Conservation (phyloP, 2,329 filamentous ascomycete genomes). For the Teratosphaeria destructans region DNA sequence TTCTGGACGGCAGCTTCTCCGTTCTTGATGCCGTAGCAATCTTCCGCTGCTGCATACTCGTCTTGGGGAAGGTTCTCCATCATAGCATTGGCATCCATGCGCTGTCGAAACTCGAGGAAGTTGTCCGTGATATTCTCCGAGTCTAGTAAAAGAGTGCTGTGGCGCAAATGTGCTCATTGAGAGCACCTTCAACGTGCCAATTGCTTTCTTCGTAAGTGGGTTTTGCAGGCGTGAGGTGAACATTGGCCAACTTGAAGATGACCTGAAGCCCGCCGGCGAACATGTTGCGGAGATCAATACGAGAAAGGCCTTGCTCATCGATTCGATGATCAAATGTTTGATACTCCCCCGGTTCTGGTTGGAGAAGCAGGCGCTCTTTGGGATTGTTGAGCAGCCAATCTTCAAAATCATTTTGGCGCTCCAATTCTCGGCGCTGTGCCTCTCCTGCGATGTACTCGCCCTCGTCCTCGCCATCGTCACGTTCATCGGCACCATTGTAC, state of each 20-base stretch:
- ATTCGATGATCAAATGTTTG: conserved; percentile 1
- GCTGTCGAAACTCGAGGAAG: no score
- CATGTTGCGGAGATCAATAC: conserved; percentile 15
- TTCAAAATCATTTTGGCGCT: not conserved
- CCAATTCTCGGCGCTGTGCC: conserved; percentile 22
- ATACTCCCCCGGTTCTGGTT: not conserved
- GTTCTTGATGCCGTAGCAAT: no score
- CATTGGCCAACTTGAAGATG: conserved; percentile 52
- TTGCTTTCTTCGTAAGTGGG: conserved; percentile 43
- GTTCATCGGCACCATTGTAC: no score
- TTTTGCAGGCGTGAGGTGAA: conserved; percentile 49
- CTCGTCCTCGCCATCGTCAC: no score
- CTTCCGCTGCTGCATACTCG: no score
- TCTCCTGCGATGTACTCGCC: no score
- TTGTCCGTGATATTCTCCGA: no score
- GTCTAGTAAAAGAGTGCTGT: no score
- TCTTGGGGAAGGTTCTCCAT: no score
- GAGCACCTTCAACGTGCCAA: conserved; percentile 42
- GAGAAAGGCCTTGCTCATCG: not conserved
- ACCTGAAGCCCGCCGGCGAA: conserved; percentile 45
- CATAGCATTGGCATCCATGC: no score
- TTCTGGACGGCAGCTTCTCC: no score
- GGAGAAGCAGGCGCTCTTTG: not conserved
- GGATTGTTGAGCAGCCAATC: not conserved
- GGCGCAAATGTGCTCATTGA: no score